phyloP scores from a whole-genome alignment of 176 grass and related monocot genomes.

The Rhynchospora pubera region DNA sequence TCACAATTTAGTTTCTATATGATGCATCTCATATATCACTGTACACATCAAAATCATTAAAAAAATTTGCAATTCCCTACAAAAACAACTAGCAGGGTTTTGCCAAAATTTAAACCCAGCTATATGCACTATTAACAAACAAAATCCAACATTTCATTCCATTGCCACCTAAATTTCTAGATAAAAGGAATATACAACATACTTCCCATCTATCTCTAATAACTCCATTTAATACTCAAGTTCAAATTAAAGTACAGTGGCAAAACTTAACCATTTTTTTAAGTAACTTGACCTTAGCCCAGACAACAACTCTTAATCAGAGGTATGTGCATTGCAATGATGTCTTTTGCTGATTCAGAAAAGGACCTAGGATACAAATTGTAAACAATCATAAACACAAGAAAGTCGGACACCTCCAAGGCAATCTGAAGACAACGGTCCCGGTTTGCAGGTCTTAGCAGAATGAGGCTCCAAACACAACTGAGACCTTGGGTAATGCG shows the following conservation, averaged over 20 bases:
- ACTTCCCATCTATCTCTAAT: background rate
- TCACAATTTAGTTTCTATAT: background rate
- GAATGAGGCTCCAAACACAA: conserved; percentile 87
- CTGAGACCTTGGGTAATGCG: conserved; percentile 96
- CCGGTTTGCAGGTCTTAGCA: conserved; percentile 74
- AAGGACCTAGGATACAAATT: background rate
- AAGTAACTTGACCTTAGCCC: background rate
- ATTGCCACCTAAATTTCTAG: background rate
- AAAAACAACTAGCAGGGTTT: background rate
- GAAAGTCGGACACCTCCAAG: conserved; percentile 57
- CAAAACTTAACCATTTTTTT: background rate
- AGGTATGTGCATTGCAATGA: background rate
- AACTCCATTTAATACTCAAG: background rate
- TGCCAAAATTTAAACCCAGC: background rate
- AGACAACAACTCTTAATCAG: too few species aligned
- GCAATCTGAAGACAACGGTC: conserved; percentile 81
- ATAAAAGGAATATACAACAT: background rate
- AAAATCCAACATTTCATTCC: background rate
- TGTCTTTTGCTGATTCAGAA: background rate
- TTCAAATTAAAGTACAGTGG: background rate
- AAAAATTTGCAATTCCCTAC: background rate
- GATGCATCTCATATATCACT: background rate
- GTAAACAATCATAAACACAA: conserved; percentile 17
- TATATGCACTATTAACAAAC: background rate
- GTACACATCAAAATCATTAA: background rate